A percentile compares a stretch with the other conserved stretches of the same genome.
phyloP scores from a whole-genome alignment of 805 yeast species.

The Saturnispora silvae region DNA sequence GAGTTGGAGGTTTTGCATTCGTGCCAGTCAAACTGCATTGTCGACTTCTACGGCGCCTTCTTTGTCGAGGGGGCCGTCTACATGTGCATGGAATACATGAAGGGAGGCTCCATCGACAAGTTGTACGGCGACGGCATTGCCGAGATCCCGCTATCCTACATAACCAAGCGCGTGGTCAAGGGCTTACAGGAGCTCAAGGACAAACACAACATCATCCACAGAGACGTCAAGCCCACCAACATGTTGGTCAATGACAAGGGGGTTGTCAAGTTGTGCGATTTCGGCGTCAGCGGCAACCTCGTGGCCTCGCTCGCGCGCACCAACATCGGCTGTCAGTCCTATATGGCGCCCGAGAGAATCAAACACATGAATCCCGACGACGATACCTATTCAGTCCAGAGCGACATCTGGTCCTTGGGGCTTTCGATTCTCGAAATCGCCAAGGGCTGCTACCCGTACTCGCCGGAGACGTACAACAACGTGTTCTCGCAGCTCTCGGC shows the following conservation, averaged over 20 bases:
- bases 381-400: conserved; percentile 78
- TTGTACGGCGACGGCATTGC: conserved; percentile 66
- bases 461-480: conserved; percentile 83
- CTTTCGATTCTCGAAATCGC: conserved; percentile 80
- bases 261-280: conserved; percentile 86
- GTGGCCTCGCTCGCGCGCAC: conserved; percentile 94
- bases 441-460: conserved; percentile 89
- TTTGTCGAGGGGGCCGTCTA: conserved; percentile 96
- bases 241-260: conserved; percentile 70
- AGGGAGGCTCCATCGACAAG: conserved; percentile 88
- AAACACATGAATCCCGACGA: conserved; percentile 64
- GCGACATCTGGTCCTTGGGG: conserved; percentile 94
- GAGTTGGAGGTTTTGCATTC: conserved; percentile 89
- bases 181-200: conserved; percentile 84
- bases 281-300: conserved; percentile 90
- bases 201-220: conserved; percentile 81
- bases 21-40: conserved; percentile 83
- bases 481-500: conserved; percentile 91
- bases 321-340: conserved; percentile 94
- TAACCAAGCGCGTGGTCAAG: conserved; percentile 66
- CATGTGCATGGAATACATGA: conserved; percentile 97
- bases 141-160: conserved; percentile 70
- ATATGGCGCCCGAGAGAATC: conserved; percentile 98
- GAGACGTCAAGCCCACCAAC: conserved; percentile 96
- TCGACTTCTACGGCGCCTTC: conserved; percentile 95